Conservation (phyloP, 129 eudicot genomes). For the Arctium lappa region DNA sequence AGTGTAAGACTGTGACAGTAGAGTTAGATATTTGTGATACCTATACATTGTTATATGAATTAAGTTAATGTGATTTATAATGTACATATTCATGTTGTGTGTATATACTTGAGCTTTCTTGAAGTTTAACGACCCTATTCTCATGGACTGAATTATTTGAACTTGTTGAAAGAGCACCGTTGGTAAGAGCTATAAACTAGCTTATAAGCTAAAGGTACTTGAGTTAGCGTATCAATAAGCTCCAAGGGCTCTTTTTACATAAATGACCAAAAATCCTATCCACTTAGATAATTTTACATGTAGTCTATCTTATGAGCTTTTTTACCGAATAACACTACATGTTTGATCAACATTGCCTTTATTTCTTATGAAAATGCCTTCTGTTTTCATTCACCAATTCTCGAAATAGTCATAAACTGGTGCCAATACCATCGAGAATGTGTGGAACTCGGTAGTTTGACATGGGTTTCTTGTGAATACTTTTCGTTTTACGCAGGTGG, state of each 20-base stretch:
- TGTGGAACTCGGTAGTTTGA: neutral
- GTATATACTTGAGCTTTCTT: neutral
- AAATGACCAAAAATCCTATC: no score
- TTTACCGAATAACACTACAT: neutral
- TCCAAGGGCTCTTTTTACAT: no score
- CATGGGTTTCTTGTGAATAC: neutral
- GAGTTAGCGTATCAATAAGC: neutral
- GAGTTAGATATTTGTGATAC: neutral
- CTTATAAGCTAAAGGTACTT: neutral
- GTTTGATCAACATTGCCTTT: neutral
- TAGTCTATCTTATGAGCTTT: neutral
- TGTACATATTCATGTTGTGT: neutral
- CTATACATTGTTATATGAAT: neutral
- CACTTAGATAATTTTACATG: no score
- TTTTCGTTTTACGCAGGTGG: constrained; percentile 52
- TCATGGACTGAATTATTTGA: neutral
- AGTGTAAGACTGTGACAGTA: neutral
- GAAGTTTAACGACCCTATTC: neutral
- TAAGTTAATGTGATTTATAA: neutral
- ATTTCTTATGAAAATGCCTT: no score
- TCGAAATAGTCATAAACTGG: neutral
- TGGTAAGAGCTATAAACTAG: neutral
- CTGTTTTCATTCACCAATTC: neutral
- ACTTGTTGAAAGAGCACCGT: no score
- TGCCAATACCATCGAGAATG: neutral